Base-by-base conservation (phyloP, 2,329 filamentous ascomycete genomes). In the Aspergillus felis region DNA sequence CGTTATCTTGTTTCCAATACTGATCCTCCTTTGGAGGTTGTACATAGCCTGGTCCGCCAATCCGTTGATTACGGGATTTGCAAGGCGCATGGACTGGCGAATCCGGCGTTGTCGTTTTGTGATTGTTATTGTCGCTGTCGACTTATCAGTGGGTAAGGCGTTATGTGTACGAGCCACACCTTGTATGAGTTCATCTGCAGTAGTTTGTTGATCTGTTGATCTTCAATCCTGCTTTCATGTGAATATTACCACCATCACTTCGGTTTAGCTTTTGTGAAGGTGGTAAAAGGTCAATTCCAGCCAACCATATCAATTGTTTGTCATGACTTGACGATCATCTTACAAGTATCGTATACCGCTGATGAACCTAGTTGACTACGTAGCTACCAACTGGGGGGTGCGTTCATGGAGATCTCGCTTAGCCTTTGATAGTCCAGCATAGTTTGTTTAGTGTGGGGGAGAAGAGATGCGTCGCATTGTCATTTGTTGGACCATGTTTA, bases 1-100 rank as follows among this genome's bases (percentile, higher is more conserved):
- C 47, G 50, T 50, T 35, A 32, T 50, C n/a, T 58, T 58, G 35
- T 41, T 50, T 59, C 47, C 28, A 42, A 32, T 50, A 48, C 51
- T 35, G 57, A 46, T 12, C 17, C 20, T 44, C 41, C 17, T 22
- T 10, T 46, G 20, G 47, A 20, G 22, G 53, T 44, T 54, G 53
- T 54, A 54, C 44, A 54, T 54, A 49, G 38, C 20, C 20, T 24
- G 42, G 9, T 9, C 42, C 20, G 22, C 42, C 20, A 24, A 24
- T 46, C 42, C 14, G 32, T 28, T 41, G 29, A n/a, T 54, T 54
- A 20, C 44, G 29, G 53, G 53, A 28, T 50, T 54, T 54, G 53
- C n/a, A 50, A 27, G 53, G 46, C 46, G 32, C 2, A 22, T 14
- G 12, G 41, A 6, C 14, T 4, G 29, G 12, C 29, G 29, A 32